Conservation (phyloP, 164 flowering plant genomes). For the Annona squamosa region DNA sequence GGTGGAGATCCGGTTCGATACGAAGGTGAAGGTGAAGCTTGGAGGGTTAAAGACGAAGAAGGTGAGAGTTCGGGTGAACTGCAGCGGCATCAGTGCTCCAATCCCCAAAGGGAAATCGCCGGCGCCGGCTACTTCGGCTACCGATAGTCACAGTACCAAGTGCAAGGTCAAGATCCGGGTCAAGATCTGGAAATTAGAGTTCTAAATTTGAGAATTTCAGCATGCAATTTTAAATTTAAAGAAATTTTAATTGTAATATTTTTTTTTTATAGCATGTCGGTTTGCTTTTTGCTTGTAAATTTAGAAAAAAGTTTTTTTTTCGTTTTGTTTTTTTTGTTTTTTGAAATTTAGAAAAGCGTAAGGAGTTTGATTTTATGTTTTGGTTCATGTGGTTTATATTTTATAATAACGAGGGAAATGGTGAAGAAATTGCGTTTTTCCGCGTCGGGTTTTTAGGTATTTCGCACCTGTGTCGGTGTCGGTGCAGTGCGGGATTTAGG, state of each 20-base stretch:
- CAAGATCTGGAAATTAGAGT: conserved; percentile 57
- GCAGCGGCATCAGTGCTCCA: conserved; percentile 31
- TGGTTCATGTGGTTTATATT: not conserved
- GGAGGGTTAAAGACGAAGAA: conserved; percentile 52
- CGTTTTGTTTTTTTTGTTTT: not conserved
- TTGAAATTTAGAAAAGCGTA: not conserved
- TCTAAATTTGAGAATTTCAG: not conserved
- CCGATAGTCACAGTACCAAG: conserved; percentile 15
- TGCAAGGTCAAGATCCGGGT: conserved; percentile 53
- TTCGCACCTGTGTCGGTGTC: no score
- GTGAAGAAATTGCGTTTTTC: not conserved
- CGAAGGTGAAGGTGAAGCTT: conserved; percentile 62
- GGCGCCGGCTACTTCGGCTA: conserved; percentile 8
- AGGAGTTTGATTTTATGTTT: not conserved
- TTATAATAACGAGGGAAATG: not conserved
- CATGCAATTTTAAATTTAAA: not conserved
- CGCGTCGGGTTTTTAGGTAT: no score
- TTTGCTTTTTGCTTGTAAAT: conserved; percentile 1
- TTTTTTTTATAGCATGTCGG: not conserved
- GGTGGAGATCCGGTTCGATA: conserved; percentile 45
- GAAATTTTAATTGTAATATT: not conserved
- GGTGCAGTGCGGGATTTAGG: no score
- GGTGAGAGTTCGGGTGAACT: conserved; percentile 48
- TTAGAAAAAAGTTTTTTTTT: not conserved
- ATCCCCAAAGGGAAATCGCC: conserved; percentile 21